These are phyloP conservation scores for Oenanthe sinensis DNA, from an alignment of 129 eudicot genomes.

Conservation along the genomic window DNA sequence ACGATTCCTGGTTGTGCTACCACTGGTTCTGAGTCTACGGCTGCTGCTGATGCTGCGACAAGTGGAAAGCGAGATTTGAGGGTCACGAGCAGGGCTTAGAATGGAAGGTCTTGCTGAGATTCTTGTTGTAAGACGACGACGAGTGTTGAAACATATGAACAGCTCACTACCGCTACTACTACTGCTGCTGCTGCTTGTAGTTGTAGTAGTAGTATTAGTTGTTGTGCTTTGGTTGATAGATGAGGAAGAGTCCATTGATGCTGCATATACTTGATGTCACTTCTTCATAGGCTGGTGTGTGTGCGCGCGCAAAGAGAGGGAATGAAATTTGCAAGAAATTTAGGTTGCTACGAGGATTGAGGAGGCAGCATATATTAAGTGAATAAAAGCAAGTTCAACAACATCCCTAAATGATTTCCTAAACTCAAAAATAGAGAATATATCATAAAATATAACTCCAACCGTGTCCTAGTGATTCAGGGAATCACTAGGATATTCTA, in stretches of 20 bases:
- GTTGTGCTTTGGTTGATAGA: conserved; percentile 15
- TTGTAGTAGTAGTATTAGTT: conserved; percentile 13
- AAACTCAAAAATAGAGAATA: too few species aligned
- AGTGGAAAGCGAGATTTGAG: conserved; percentile 51
- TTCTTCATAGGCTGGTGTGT: neutral
- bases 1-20: conserved; percentile 48
- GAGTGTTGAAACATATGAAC: conserved; percentile 73
- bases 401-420: too few species aligned
- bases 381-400: too few species aligned
- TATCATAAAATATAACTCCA: too few species aligned
- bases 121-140: conserved; percentile 64
- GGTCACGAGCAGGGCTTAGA: conserved; percentile 59
- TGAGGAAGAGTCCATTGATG: conserved; percentile 8
- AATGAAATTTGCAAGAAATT: neutral
- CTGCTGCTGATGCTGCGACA: conserved; percentile 35
- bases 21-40: conserved; percentile 59
- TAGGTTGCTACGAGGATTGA: neutral
- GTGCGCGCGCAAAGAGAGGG: neutral
- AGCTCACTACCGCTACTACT: conserved; percentile 48
- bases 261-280: neutral
- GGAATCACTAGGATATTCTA: too few species aligned
- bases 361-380: neutral
- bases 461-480: too few species aligned
- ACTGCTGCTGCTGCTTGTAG: conserved; percentile 21
- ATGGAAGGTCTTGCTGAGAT: conserved; percentile 64